These are phyloP conservation scores for Hypoxylon subgilvum DNA, from an alignment of 495 filamentous ascomycete genomes.

Conservation along the genomic window DNA sequence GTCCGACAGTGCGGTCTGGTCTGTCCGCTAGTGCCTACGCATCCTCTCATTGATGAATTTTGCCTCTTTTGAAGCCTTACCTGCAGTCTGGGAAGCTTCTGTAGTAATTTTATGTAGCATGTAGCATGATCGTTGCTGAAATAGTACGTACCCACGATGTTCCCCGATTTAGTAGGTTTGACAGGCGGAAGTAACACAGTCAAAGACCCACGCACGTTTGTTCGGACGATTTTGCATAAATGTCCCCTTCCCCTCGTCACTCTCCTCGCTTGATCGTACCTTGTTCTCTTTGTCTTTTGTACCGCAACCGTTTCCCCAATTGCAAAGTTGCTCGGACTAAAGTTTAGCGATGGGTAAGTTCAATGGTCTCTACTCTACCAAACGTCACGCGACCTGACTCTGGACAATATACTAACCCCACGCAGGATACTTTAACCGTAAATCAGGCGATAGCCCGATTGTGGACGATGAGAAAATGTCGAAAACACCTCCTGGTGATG, in stretches of 20 bases:
- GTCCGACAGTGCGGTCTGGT: conserved; percentile 25
- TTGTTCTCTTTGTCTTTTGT: conserved; percentile 20
- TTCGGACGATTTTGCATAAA: conserved; percentile 29
- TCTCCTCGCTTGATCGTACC: conserved; percentile 16
- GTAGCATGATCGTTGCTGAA: not conserved
- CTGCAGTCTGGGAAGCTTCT: conserved; percentile 13
- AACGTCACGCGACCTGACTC: too few relatives aligned
- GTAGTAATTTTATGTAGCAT: not conserved
- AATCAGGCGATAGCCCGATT: conserved; percentile 14
- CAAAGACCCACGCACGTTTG: conserved; percentile 7
- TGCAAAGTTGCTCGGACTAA: conserved; percentile 11
- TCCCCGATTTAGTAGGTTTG: conserved; percentile 18
- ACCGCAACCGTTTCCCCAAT: conserved; percentile 8
- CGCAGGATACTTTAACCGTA: conserved; percentile 23
- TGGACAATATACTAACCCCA: conserved; percentile 4
- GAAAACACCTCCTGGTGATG: conserved; percentile 33
- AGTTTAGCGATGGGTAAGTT: conserved; percentile 34
- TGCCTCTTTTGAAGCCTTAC: conserved; percentile 12
- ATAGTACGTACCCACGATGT: too few relatives aligned
- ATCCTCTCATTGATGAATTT: conserved; percentile 13
- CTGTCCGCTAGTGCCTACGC: conserved; percentile 8
- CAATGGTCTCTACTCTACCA: not conserved
- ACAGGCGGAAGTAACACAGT: conserved; percentile 19
- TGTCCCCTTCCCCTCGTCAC: conserved; percentile 20
- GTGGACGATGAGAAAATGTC: conserved; percentile 37